Base-by-base conservation (phyloP, 192 early-diverging fungal species). In the Rhizophlyctis rosea region DNA sequence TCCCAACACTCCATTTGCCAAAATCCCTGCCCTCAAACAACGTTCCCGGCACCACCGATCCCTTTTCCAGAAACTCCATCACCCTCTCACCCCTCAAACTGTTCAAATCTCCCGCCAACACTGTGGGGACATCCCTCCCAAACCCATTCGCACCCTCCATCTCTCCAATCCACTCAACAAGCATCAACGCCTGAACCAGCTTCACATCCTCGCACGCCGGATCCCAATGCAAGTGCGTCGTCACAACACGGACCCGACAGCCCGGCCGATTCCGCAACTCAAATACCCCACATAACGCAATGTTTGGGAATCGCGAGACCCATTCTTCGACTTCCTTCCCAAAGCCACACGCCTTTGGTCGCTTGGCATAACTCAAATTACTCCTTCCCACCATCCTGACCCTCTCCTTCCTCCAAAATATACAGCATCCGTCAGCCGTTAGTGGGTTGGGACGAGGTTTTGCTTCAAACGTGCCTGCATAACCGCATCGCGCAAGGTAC, bases 171-270 rank as follows among this genome's bases (percentile, higher is more conserved):
- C 69, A 78, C 55, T 76, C 73, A 73, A 80, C 76, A 29, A 80
- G 54, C 23, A 76, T 55, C 2, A 64, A 63, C 5, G 78, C 74
- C 57, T 80, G 78, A 23, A 80, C 55, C 2, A 80, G 54, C 67
- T 80, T 80, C 9, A 74, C 74, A 34, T 78, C 64, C 59, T 64
- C 70, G 47, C 53, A 58, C 18, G 30, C 51, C 0, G 78, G 78
- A 49, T 80, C 73, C 78, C 76, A 77, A 57, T 80, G 76, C 58
- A 80, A 59, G 57, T 80, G 78, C 0, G 78, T 80, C 50, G 81
- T 80, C 4, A 76, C 78, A 34, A 80, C 68, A 13, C 74, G 53
- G 36, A 80, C 57, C 2, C 75, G 61, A 11, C 68, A 48, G 4
- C 57, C 34, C 5, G 50, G 16, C n/a, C 59, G 54, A 24, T 64